phyloP scores from a whole-genome alignment of 768 basidiomycete species.

The Lactarius indigo region DNA sequence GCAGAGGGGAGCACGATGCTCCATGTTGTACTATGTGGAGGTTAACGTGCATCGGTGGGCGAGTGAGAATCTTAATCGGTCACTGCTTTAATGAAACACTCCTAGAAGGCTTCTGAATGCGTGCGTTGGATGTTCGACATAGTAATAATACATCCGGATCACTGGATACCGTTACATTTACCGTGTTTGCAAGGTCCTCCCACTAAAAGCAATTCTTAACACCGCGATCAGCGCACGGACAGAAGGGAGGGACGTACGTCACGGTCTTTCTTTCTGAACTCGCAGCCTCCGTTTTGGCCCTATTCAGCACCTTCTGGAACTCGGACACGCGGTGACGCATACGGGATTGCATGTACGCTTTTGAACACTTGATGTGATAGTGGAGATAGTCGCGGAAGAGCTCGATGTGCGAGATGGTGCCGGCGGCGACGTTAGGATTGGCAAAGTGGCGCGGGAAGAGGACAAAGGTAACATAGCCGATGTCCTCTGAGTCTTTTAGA shows the following conservation, averaged over 20 bases:
- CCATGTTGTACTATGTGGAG: neutral
- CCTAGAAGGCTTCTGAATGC: neutral
- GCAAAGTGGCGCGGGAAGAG: slow-evolving; percentile 95
- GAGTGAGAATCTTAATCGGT: neutral
- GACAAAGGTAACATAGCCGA: slow-evolving; percentile 44
- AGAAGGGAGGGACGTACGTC: slow-evolving; percentile 50
- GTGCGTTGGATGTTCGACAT: neutral
- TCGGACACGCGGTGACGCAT: slow-evolving; percentile 93
- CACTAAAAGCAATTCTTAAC: slow-evolving; percentile 16
- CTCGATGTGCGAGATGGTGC: slow-evolving; percentile 92
- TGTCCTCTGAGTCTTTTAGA: slow-evolving; percentile 62
- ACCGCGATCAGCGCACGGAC: neutral
- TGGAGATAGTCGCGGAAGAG: slow-evolving; percentile 98
- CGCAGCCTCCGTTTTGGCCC: slow-evolving; percentile 90
- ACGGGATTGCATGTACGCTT: slow-evolving; percentile 98
- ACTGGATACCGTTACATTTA: slow-evolving; percentile 19
- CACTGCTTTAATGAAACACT: neutral
- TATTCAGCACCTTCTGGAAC: slow-evolving; percentile 93
- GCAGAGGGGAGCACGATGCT: neutral
- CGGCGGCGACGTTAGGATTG: slow-evolving; percentile 59
- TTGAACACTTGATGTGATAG: slow-evolving; percentile 98
- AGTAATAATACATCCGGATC: slow-evolving; percentile 20
- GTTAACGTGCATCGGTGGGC: neutral
- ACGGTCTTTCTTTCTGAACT: slow-evolving; percentile 87
- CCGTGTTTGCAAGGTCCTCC: slow-evolving; percentile 26